These are phyloP conservation scores for Umbelopsis sp. DNA, from an alignment of 192 early-diverging fungal genomes.

Conservation along the genomic window DNA sequence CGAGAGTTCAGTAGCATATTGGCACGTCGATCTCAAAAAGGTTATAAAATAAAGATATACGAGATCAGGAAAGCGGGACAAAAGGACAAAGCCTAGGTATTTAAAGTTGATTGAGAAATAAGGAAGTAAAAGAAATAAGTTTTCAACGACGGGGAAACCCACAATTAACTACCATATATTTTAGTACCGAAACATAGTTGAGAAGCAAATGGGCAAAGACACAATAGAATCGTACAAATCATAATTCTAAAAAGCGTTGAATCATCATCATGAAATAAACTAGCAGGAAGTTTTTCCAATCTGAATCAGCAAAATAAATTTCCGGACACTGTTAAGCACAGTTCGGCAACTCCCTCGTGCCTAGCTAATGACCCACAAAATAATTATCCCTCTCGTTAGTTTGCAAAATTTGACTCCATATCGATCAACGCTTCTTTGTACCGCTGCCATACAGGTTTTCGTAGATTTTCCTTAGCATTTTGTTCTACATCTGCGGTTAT, in stretches of 20 bases:
- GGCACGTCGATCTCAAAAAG: neutral
- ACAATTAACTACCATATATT: neutral
- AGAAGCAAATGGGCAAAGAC: slow-evolving; percentile 20
- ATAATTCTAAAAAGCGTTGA: slow-evolving; percentile 13
- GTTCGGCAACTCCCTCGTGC: too few relatives aligned
- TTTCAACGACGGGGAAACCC: neutral
- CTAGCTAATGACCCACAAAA: neutral
- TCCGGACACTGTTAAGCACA: neutral
- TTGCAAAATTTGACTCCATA: neutral
- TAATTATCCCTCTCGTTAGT: too few relatives aligned
- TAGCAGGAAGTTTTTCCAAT: neutral
- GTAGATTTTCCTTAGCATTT: neutral
- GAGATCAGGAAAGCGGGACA: neutral
- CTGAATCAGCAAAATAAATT: neutral
- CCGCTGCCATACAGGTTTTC: slow-evolving; percentile 19
- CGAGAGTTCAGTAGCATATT: slow-evolving; percentile 8
- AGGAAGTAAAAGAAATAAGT: neutral
- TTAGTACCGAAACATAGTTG: slow-evolving; percentile 13
- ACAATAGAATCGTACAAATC: slow-evolving; percentile 1
- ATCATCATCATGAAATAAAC: slow-evolving; percentile 10
- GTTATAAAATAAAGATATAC: neutral
- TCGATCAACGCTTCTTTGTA: neutral
- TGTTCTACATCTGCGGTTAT: neutral
- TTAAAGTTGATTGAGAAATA: neutral
- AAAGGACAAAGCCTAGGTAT: neutral